A percentile compares a stretch with the other conserved stretches of the same genome.
Evolutionary conservation across 1,284 basidiomycete genomes (phyloP).

Genomic region (Sphaerobolus stellatus): DNA sequence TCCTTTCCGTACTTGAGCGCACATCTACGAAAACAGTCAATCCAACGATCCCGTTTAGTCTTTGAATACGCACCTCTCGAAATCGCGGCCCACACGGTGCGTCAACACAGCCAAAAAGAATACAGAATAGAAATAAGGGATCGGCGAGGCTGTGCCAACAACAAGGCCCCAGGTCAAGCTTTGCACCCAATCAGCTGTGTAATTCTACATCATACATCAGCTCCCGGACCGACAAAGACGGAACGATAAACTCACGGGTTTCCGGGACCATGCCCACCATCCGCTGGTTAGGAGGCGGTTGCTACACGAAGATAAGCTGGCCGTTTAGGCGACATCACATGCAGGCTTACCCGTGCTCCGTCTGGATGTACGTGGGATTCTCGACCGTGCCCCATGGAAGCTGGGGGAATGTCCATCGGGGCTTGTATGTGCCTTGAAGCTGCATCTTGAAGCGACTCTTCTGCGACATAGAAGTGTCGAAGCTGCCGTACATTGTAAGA

Average conservation of each 20-base stretch:
- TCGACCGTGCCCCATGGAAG: slow-evolving; percentile 84
- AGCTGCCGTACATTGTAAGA: slow-evolving; percentile 46
- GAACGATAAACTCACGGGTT: slow-evolving; percentile 58
- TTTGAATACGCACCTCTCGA: slow-evolving; percentile 64
- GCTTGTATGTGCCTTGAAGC: slow-evolving; percentile 83
- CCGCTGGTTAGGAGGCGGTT: slow-evolving; percentile 84
- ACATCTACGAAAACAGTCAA: slow-evolving; percentile 53
- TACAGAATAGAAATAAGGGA: slow-evolving; percentile 94
- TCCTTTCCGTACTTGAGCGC: slow-evolving; percentile 93
- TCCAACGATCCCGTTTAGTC: neutral
- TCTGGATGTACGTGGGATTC: slow-evolving; percentile 91
- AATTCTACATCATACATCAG: slow-evolving; percentile 51
- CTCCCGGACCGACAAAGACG: neutral
- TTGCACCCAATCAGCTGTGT: slow-evolving; percentile 87
- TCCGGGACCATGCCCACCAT: slow-evolving; percentile 89
- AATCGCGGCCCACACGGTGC: slow-evolving; percentile 87
- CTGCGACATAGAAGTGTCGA: slow-evolving; percentile 94
- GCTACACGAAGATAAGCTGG: slow-evolving; percentile 36
- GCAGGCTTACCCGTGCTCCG: slow-evolving; percentile 75
- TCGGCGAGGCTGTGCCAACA: slow-evolving; percentile 79
- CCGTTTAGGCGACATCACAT: slow-evolving; percentile 13
- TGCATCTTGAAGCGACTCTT: slow-evolving; percentile 99
- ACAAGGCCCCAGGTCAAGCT: slow-evolving; percentile 88
- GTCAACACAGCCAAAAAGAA: slow-evolving; percentile 91
- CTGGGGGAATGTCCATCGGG: slow-evolving; percentile 92